Conservation (phyloP, 2,329 filamentous ascomycete genomes). For the Thyridium curvatum region DNA sequence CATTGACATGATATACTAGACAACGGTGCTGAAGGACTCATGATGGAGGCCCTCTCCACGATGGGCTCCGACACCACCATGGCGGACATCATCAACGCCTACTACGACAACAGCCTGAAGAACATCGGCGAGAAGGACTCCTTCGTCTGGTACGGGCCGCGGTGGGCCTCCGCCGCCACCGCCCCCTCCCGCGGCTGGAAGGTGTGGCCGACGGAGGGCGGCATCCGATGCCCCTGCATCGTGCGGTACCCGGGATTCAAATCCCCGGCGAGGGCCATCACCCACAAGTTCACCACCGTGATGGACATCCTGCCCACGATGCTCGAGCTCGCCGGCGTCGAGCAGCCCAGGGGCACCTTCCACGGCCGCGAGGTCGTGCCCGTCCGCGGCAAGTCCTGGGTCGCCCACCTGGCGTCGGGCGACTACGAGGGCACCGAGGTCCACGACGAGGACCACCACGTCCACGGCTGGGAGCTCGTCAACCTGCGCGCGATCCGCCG, state of each 20-base stretch:
- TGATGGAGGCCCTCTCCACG: constrained; percentile 11
- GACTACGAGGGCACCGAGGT: too few relatives aligned
- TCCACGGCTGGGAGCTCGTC: constrained; percentile 27
- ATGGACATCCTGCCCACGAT: constrained; percentile 44
- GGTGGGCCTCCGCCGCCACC: constrained; percentile 35
- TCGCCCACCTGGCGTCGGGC: constrained; percentile 8
- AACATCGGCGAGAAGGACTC: constrained; percentile 46
- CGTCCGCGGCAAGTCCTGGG: constrained; percentile 25
- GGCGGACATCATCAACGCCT: constrained; percentile 30
- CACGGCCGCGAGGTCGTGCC: constrained; percentile 22
- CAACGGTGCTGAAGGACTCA: constrained; percentile 32
- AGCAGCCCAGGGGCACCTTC: constrained; percentile 45
- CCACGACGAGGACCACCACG: constrained; percentile 12
- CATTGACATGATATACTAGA: too few relatives aligned
- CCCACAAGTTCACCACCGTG: constrained; percentile 42
- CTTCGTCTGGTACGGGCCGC: constrained; percentile 51
- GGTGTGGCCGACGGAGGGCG: constrained; percentile 36
- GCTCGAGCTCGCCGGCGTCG: constrained; percentile 36
- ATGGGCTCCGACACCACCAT: constrained; percentile 9
- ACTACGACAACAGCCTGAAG: constrained; percentile 49
- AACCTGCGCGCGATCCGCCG: constrained; percentile 21
- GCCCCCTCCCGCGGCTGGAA: constrained; percentile 18
- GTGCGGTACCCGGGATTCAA: constrained; percentile 28
- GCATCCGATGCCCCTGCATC: constrained; percentile 40
- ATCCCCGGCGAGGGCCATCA: constrained; percentile 22